phyloP scores from a whole-genome alignment of 805 yeast genomes.

The Metschnikowia borealis region DNA sequence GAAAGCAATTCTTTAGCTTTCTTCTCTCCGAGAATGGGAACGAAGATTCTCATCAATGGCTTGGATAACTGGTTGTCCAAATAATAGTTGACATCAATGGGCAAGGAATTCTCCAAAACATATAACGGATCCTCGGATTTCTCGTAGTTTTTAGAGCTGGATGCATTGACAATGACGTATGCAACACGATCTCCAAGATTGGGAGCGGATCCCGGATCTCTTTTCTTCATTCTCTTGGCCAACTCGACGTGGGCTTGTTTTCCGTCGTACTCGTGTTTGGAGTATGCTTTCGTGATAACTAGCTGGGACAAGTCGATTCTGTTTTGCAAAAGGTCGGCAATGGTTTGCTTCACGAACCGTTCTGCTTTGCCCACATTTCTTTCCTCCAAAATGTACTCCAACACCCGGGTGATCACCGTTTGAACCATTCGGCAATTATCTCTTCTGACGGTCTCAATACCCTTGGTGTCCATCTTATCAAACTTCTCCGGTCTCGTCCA shows the following conservation, averaged over 20 bases:
- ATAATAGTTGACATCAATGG: constrained; percentile 92
- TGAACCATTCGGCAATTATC: constrained; percentile 95
- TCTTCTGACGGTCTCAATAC: constrained; percentile 96
- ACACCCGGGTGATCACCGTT: constrained; percentile 86
- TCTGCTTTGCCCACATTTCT: constrained; percentile 85
- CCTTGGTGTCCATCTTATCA: constrained; percentile 97
- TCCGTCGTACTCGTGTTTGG: constrained; percentile 86
- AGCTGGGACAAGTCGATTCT: constrained; percentile 87
- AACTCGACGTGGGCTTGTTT: constrained; percentile 97
- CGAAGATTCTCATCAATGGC: constrained; percentile 89
- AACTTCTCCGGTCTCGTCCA: constrained; percentile 93
- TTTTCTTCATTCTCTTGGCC: constrained; percentile 91
- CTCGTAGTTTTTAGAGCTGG: constrained; percentile 84
- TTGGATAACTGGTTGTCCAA: constrained; percentile 89
- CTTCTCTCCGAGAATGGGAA: constrained; percentile 87
- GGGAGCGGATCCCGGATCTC: constrained; percentile 98
- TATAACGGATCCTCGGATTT: constrained; percentile 96
- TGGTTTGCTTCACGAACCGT: constrained; percentile 76
- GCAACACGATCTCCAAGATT: constrained; percentile 97
- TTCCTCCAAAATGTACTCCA: constrained; percentile 80
- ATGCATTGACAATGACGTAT: constrained; percentile 79
- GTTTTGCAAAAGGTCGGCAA: constrained; percentile 87
- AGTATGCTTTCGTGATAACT: constrained; percentile 89
- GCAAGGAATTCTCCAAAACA: constrained; percentile 86
- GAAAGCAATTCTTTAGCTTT: constrained; percentile 75